Evolutionary conservation across 805 yeast species (phyloP), one percentile per base, ranked within the genome.

Genomic region (Metschnikowia continentalis): DNA sequence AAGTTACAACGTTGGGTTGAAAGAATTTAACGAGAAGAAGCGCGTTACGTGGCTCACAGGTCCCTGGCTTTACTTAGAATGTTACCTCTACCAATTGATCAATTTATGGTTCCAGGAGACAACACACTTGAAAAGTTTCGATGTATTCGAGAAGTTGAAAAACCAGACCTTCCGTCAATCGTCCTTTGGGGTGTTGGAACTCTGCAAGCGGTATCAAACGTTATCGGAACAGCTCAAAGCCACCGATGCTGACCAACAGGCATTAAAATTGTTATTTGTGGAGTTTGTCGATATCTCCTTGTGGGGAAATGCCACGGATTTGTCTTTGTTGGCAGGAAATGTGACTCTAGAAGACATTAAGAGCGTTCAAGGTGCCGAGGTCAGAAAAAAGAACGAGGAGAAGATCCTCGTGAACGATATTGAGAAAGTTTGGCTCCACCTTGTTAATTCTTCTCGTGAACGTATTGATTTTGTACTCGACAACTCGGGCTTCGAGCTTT

Each of bases 281-380:
- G 99, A 94, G 65, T 87, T 91, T 55, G 70, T 88, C 40, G 96
- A 90, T 64, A 81, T 92, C 49, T 88, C 97, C 0, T 70, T 94
- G 48, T 94, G 99, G 99, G 99, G 99, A 26, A 94, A 94, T 68
- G 97, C 98, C 17, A 89, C 97, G 3, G 99, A 94, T 68, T 77
- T 94, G 62, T 90, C 97, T 0, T 72, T 95, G 48, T 75, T 94
- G 55, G 91, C 95, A 3, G 90, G 88, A 52, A 90, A 92, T n/a
- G 82, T 90, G 6, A 63, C 76, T 2, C 66, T 90, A 30, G 97
- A 91, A 43, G 97, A 94, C 57, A 86, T 94, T 61, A 87, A 89
- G 67, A 83, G 92, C 5, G 82, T 90, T 37, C 99, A 94, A 73
- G 97, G 97, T 40, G 88, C 86, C 11, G 90, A 86, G 55, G 90